Conservation (phyloP, 306 rosid species). For the Alnus rubra region DNA sequence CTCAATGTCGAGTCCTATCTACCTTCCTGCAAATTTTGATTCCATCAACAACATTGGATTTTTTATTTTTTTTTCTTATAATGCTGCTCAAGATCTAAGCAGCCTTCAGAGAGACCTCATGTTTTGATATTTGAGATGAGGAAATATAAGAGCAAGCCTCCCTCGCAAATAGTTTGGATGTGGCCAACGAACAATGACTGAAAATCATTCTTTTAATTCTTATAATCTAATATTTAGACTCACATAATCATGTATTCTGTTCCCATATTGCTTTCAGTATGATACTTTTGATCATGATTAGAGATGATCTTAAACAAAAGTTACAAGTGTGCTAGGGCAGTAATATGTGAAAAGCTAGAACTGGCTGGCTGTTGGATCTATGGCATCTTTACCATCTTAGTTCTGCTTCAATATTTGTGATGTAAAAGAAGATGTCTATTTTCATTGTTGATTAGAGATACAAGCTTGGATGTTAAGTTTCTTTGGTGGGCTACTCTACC, state of each 20-base stretch:
- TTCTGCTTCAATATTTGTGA: background rate
- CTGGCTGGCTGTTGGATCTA: background rate
- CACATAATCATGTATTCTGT: background rate
- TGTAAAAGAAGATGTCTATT: background rate
- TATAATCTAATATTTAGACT: background rate
- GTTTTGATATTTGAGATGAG: background rate
- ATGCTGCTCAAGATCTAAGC: background rate
- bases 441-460: background rate
- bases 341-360: background rate
- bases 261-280: background rate
- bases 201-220: background rate
- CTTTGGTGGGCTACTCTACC: background rate
- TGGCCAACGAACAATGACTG: background rate
- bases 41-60: background rate
- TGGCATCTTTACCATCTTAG: background rate
- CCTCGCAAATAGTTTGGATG: background rate
- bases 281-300: background rate
- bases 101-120: background rate
- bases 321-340: background rate
- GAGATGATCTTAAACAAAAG: background rate
- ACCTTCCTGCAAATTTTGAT: background rate
- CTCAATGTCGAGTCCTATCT: background rate
- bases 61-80: background rate
- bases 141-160: background rate
- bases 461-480: background rate